Conservation (phyloP, 1,284 basidiomycete species). For the Macrocystidia cucumis region DNA sequence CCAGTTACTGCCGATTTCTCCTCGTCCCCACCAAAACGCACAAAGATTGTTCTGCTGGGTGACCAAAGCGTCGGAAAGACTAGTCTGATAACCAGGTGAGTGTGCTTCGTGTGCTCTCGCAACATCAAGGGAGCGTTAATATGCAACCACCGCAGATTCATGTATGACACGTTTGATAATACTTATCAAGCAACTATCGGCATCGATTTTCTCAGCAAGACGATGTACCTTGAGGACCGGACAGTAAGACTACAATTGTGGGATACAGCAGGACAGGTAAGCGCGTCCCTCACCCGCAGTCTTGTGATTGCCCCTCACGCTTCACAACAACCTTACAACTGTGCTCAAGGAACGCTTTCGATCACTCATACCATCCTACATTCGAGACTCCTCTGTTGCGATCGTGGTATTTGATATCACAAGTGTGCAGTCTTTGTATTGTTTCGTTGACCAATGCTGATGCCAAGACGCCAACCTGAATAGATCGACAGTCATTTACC, state of each 20-base stretch:
- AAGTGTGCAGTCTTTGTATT: conserved; percentile 48
- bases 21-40: conserved; percentile 84
- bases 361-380: conserved; percentile 97
- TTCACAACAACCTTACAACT: not conserved
- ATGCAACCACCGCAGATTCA: conserved; percentile 64
- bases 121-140: not conserved
- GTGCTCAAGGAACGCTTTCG: conserved; percentile 98
- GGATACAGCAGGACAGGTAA: conserved; percentile 96
- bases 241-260: conserved; percentile 97
- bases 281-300: conserved; percentile 13
- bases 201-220: conserved; percentile 99
- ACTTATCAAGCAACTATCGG: conserved; percentile 99
- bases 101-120: conserved; percentile 29
- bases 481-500: conserved; percentile 93
- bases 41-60: conserved; percentile 92
- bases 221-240: conserved; percentile 98
- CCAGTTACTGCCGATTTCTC: conserved; percentile 78
- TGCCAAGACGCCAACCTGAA: not conserved
- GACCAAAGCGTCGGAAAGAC: conserved; percentile 96
- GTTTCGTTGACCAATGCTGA: conserved; percentile 3
- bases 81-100: conserved; percentile 91
- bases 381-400: conserved; percentile 96
- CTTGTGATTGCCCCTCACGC: conserved; percentile 2
- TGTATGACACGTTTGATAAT: conserved; percentile 99
- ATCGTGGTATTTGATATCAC: conserved; percentile 99